phyloP scores from a whole-genome alignment of 73 alveolate species.

The Tetrahymena thermophila region DNA sequence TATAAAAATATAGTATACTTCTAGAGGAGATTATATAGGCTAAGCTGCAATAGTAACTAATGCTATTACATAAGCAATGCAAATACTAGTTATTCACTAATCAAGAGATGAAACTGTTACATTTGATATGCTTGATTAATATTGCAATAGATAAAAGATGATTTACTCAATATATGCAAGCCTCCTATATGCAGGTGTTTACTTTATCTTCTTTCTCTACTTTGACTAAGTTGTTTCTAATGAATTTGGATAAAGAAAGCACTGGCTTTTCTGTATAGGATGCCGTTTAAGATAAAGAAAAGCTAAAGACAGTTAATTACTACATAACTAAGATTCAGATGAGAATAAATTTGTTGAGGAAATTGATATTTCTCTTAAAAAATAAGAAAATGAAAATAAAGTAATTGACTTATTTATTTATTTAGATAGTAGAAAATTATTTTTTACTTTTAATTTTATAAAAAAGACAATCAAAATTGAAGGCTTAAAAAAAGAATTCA shows the following conservation, averaged over 20 bases:
- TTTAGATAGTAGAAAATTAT: too few relatives aligned
- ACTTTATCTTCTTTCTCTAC: not conserved
- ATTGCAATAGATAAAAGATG: not conserved
- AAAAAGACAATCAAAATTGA: not conserved
- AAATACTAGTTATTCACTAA: not conserved
- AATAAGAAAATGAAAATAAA: conserved; percentile 3
- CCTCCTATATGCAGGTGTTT: not conserved
- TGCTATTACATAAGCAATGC: not conserved
- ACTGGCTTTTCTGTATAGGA: conserved; percentile 18
- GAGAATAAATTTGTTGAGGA: not conserved
- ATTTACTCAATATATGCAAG: not conserved
- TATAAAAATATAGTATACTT: too few relatives aligned
- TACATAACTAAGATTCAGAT: too few relatives aligned
- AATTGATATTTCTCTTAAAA: conserved; percentile 18
- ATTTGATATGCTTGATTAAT: not conserved
- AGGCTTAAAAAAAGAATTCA: not conserved
- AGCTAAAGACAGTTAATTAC: too few relatives aligned
- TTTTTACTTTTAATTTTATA: too few relatives aligned
- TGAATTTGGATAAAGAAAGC: too few relatives aligned
- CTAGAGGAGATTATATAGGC: conserved; percentile 7
- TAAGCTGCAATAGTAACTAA: not conserved
- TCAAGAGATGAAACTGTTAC: not conserved
- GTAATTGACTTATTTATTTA: conserved; percentile 3
- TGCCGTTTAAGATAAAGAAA: not conserved
- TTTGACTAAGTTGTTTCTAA: conserved; percentile 16